Base-by-base conservation (phyloP, 371 early-diverging fungal genomes). In the Mucor plumbeus region DNA sequence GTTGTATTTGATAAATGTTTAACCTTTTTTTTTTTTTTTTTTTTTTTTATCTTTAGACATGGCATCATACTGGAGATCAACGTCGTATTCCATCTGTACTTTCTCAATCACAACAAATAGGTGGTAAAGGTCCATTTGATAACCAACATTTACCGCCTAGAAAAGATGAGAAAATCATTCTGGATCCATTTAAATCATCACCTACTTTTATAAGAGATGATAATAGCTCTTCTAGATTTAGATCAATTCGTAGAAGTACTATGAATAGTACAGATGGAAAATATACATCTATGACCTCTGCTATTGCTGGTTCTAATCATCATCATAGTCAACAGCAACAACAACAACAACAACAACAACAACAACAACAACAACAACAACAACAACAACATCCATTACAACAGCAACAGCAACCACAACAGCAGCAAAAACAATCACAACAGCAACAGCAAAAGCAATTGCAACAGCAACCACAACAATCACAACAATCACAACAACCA, bases 91-190 rank as follows among this genome's bases (percentile, higher is more conserved):
- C 78, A 9, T 74, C 79, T 8, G 73, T 79, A 31, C 31, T 82
- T 1, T 82, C 79, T 6, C 79, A 80, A 14, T 77, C 81, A 3
- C 81, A 80, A 35, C 82, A 82, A 63, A 64, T 69, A 0, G 67
- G 71, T 15, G 68, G 66, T 6, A 80, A 77, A 61, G 77, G 80
- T 0, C 68, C 73, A 7, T 77, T 79, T 61, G 80, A 83, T 19
- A 62, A 17, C 31, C 59, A 65, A 63, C 61, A 69, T 26, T 21
- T 66, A 13, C 67, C 62, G 0, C 61, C 67, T 44, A 65, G 76
- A 8, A 78, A 74, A 64, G 81, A 83, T 19, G 81, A 79, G 3
- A 70, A 61, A n/a, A 64, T 59, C 10, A 65, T 21, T 2, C 48
- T 59, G 14, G 82, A 82, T 19, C 63, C 76, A 13, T 81, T 78